Evolutionary conservation across 345 rosid species (phyloP), one percentile per base, ranked within the genome.

Genomic region (Passiflora organensis): DNA sequence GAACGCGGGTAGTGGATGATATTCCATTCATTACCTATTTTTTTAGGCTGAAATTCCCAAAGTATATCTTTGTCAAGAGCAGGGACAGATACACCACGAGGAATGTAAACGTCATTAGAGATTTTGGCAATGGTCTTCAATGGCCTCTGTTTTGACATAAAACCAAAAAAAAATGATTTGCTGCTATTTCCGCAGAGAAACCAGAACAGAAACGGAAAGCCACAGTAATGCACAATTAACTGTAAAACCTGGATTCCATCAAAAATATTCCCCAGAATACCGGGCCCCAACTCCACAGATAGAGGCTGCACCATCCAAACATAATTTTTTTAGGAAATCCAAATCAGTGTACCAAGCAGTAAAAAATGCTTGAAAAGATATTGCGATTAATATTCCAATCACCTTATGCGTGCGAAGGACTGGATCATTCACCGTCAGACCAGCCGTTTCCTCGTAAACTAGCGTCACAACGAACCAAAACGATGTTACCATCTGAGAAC

Each of bases 41-140:
- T 86, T 67, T 80, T 85, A 13, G 97, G 96, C 78, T 94, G 82
- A 66, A 89, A 94, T 54, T 87, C 99, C 97, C 99, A 89, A 5
- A 74, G 88, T 13, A 62, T 75, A 69, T 89, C 99, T 78, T 87
- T 94, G 76, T n/a, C n/a, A n/a, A n/a, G n/a, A n/a, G n/a, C n/a
- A n/a, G n/a, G n/a, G n/a, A n/a, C 99, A 55, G 99, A 76, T 43
- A 94, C 97, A 74, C 99, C 99, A 68, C 97, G 95, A 75, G 99
- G 99, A 18, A 94, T 94, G 66, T 94, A 94, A 51, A 94, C 99
- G 74, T 94, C 99, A 59, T 96, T 96, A 44, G 97, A 94, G 76
- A 43, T 70, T 60, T 61, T 89, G 5, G 99, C 99, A 62, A 94
- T 94, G 54, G 99, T 94, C 80, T 83, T 94, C n/a, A n/a, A n/a